Evolutionary conservation across 148 eudicot genomes (phyloP).

Genomic region (Persicaria maculosa): DNA sequence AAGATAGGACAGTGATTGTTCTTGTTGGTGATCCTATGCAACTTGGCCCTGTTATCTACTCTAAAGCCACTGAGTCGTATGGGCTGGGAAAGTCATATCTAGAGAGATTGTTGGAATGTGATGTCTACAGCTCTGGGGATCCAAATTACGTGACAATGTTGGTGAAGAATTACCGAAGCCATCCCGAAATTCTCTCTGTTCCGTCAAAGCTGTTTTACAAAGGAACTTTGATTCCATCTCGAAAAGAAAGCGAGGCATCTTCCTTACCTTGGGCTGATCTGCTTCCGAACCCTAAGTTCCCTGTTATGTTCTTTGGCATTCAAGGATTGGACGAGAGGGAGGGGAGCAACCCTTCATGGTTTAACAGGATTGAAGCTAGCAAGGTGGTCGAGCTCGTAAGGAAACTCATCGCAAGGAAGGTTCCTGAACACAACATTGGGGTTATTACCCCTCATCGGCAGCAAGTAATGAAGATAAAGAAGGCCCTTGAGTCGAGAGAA

Average conservation of each 20-base stretch:
- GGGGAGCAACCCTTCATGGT: slow-evolving; percentile 96
- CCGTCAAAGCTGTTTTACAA: slow-evolving; percentile 74
- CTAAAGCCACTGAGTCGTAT: slow-evolving; percentile 45
- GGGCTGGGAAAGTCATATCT: slow-evolving; percentile 73
- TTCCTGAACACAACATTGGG: slow-evolving; percentile 58
- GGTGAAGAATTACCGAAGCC: slow-evolving; percentile 69
- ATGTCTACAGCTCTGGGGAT: slow-evolving; percentile 38
- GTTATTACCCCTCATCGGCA: slow-evolving; percentile 89
- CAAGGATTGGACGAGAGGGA: slow-evolving; percentile 93
- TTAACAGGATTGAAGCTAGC: slow-evolving; percentile 90
- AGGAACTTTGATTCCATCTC: slow-evolving; percentile 53
- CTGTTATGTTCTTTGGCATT: slow-evolving; percentile 68
- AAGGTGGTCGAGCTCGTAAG: slow-evolving; percentile 57
- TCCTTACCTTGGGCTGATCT: slow-evolving; percentile 40
- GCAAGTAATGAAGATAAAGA: slow-evolving; percentile 67
- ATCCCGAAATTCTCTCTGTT: slow-evolving; percentile 59
- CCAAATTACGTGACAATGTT: slow-evolving; percentile 62
- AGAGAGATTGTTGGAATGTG: slow-evolving; percentile 60
- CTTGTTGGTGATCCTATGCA: slow-evolving; percentile 97
- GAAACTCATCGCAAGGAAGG: slow-evolving; percentile 30
- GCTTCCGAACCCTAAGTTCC: slow-evolving; percentile 65
- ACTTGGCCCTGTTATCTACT: slow-evolving; percentile 79
- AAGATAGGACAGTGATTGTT: slow-evolving; percentile 53
- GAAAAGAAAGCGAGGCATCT: slow-evolving; percentile 22
- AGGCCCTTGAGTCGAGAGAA: slow-evolving; percentile 45